Conservation (phyloP, 108 stramenopile species). For the Skeletonema potamos region DNA sequence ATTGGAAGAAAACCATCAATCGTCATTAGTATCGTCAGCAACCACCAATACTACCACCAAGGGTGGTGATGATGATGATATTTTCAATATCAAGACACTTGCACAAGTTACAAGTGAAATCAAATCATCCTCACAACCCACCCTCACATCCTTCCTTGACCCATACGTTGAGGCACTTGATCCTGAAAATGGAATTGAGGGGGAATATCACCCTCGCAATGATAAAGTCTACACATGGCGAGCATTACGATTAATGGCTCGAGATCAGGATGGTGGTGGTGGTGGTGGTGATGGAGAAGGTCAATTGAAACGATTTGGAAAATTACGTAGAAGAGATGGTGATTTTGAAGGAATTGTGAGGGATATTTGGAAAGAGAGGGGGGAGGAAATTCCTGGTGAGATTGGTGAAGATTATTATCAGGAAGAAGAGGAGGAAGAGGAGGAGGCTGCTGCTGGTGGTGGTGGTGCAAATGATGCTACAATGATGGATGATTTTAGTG, state of each 20-base stretch:
- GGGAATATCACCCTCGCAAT: slow-evolving; percentile 80
- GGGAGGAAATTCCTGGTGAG: slow-evolving; percentile 53
- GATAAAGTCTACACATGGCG: slow-evolving; percentile 77
- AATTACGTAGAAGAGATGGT: slow-evolving; percentile 45
- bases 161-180: slow-evolving; percentile 80
- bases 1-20: no score
- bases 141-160: slow-evolving; percentile 60
- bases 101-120: slow-evolving; percentile 32
- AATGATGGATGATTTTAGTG: slow-evolving; percentile 40
- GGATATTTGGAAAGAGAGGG: slow-evolving; percentile 60
- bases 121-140: slow-evolving; percentile 23
- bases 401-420: slow-evolving; percentile 7
- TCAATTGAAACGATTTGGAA: slow-evolving; percentile 26
- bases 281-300: slow-evolving; percentile 4
- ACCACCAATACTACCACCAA: neutral
- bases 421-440: slow-evolving; percentile 6
- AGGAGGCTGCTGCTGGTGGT: neutral
- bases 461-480: slow-evolving; percentile 10
- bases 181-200: slow-evolving; percentile 84
- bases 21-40: neutral
- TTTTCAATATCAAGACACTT: slow-evolving; percentile 11
- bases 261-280: slow-evolving; percentile 45
- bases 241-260: slow-evolving; percentile 67
- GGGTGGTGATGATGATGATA: neutral
- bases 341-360: slow-evolving; percentile 75